phyloP scores from a whole-genome alignment of 2,329 filamentous ascomycete genomes.

The Penicillium paneum region DNA sequence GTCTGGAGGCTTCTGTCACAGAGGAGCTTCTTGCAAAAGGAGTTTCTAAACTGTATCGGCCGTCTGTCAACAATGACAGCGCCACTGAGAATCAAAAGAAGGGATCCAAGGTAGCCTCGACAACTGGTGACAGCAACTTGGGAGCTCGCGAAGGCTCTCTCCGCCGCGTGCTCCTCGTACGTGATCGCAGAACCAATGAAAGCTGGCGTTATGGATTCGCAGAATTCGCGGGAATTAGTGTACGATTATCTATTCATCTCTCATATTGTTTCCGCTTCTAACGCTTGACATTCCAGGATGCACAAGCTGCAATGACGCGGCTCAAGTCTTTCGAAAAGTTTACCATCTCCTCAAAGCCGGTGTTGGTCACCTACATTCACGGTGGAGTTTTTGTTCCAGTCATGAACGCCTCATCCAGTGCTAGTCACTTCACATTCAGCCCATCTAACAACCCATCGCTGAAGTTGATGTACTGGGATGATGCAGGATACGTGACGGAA shows the following conservation, averaged over 20 bases:
- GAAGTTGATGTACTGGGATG: slow-evolving; percentile 73
- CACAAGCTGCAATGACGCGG: slow-evolving; percentile 68
- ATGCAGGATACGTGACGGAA: slow-evolving; percentile 67
- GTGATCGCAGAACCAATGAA: slow-evolving; percentile 67
- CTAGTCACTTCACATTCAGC: slow-evolving; percentile 64
- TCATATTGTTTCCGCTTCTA: not conserved
- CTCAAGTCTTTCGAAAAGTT: slow-evolving; percentile 71
- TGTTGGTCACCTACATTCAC: slow-evolving; percentile 72
- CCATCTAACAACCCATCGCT: slow-evolving; percentile 66
- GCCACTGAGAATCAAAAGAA: slow-evolving; percentile 44
- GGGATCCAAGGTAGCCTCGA: slow-evolving; percentile 52
- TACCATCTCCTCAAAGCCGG: slow-evolving; percentile 70
- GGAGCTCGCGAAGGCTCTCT: slow-evolving; percentile 73
- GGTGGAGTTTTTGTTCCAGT: slow-evolving; percentile 81
- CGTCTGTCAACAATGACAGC: slow-evolving; percentile 35
- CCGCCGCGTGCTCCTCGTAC: slow-evolving; percentile 71
- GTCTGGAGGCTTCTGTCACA: slow-evolving; percentile 65
- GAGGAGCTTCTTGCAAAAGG: slow-evolving; percentile 72
- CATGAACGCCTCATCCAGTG: slow-evolving; percentile 56
- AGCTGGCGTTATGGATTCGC: slow-evolving; percentile 81
- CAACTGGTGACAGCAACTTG: slow-evolving; percentile 57
- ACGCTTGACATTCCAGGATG: slow-evolving; percentile 49
- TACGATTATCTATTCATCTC: slow-evolving; percentile 21
- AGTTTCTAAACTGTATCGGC: slow-evolving; percentile 69
- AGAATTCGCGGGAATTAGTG: slow-evolving; percentile 71